A percentile compares a stretch with the other conserved stretches of the same genome.
phyloP scores from a whole-genome alignment of 495 filamentous ascomycete species.

The Trichoderma orchidacearum region DNA sequence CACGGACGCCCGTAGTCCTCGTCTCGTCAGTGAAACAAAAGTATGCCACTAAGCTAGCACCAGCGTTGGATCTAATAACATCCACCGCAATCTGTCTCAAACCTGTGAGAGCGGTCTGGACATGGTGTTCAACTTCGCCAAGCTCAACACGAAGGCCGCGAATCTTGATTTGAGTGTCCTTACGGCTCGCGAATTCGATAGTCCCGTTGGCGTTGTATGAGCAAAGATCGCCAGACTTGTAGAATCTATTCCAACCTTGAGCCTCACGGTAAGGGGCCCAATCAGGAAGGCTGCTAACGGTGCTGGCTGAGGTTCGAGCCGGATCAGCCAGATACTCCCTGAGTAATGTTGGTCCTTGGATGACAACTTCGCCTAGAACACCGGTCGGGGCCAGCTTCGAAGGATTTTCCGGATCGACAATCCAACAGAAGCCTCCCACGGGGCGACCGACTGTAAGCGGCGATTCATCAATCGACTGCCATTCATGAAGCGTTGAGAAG shows the following conservation, averaged over 20 bases:
- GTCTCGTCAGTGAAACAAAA: conserved; percentile 16
- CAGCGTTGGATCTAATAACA: conserved; percentile 9
- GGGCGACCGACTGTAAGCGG: conserved; percentile 23
- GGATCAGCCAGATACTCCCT: conserved; percentile 5
- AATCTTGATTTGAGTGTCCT: conserved; percentile 8
- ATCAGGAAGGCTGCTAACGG: neutral
- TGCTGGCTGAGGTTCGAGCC: conserved; percentile 2
- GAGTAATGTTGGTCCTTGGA: conserved; percentile 30
- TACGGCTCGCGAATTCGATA: conserved; percentile 21
- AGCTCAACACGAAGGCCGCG: neutral
- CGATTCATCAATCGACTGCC: conserved; percentile 8
- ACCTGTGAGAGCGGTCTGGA: neutral
- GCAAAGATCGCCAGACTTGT: conserved; percentile 29
- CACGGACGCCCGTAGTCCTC: conserved; percentile 5
- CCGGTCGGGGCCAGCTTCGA: conserved; percentile 30
- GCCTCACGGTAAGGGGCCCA: conserved; percentile 5
- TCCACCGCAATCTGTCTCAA: conserved; percentile 5
- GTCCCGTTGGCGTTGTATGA: conserved; percentile 29
- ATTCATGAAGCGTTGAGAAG: conserved; percentile 10
- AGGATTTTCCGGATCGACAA: conserved; percentile 32
- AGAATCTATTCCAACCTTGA: conserved; percentile 3
- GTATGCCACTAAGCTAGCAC: conserved; percentile 20
- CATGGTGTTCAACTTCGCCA: neutral
- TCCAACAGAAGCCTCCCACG: conserved; percentile 27
- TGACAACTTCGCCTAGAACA: conserved; percentile 30